Evolutionary conservation across 805 yeast genomes (phyloP).

Genomic region (Yamadazyma paraphyllophila): DNA sequence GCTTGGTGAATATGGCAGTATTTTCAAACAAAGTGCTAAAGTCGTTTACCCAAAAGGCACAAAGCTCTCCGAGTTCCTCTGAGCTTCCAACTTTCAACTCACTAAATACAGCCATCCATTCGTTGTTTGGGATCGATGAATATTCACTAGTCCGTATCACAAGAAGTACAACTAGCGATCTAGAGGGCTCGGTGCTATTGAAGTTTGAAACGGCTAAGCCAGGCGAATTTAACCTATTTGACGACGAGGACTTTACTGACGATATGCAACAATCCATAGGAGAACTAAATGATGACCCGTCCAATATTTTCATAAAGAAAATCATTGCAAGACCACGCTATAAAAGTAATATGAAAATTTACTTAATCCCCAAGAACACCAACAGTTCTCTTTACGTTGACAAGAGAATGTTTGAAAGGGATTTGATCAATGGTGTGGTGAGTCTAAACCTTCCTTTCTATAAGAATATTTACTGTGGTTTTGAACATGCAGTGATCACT

Average conservation of each 20-base stretch:
- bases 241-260: slow-evolving; percentile 43
- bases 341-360: slow-evolving; percentile 62
- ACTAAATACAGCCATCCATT: slow-evolving; percentile 45
- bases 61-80: not conserved
- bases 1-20: slow-evolving; percentile 35
- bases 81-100: slow-evolving; percentile 31
- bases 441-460: slow-evolving; percentile 26
- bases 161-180: slow-evolving; percentile 51
- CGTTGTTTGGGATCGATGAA: slow-evolving; percentile 39
- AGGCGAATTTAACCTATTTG: slow-evolving; percentile 49
- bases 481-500: slow-evolving; percentile 15
- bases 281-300: slow-evolving; percentile 40
- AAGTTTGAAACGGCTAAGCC: slow-evolving; percentile 57
- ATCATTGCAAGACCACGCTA: slow-evolving; percentile 61
- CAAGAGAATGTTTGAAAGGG: slow-evolving; percentile 50
- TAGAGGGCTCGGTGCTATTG: slow-evolving; percentile 50
- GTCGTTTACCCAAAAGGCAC: slow-evolving; percentile 20
- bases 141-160: slow-evolving; percentile 52
- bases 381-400: slow-evolving; percentile 46
- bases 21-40: slow-evolving; percentile 38
- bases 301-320: slow-evolving; percentile 52
- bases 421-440: slow-evolving; percentile 48
- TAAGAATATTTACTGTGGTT: slow-evolving; percentile 19
- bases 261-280: slow-evolving; percentile 42
- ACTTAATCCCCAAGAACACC: slow-evolving; percentile 44